Evolutionary conservation across 1,139 yeast species (phyloP), one percentile per base, ranked within the genome.

Genomic region (Nakaseomyces delphensis): DNA sequence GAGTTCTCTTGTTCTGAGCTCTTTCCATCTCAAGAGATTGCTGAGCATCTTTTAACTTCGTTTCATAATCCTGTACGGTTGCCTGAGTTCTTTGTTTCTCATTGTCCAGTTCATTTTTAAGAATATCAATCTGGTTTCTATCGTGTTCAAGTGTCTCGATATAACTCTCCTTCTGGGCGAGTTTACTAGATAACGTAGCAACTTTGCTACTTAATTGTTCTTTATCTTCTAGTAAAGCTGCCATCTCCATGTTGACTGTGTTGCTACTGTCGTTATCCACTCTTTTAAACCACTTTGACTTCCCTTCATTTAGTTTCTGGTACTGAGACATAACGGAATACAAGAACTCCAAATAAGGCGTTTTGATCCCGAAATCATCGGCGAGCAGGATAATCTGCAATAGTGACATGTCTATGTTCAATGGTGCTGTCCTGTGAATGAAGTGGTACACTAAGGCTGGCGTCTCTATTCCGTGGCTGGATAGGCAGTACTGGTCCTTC

Each of bases 331-430:
- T 68, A 46, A 81, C 75, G 2, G 95, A 86, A 60, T 85, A 87
- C 46, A 85, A 67, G 55, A 85, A 84, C 64, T 87, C 96, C 62
- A 87, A 70, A 59, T 87, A 87, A 2, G 96, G 96, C 0, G 96
- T 84, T 59, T 84, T 80, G 44, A 86, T 79, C 38, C 83, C 81
- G 56, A 76, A 75, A 60, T 86, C 95, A 63, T 86, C 96, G 14
- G 93, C 95, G 46, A 86, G 68, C 44, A 87, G 68, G 46, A 87
- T 87, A 3, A 96, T 95, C 59, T 86, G 94, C 48, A 87, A 70
- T 45, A 87, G 66, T 40, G 86, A 67, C 57, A 86, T 70, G 62
- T 87, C 96, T 39, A 83, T 68, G 48, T 80, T 77, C 45, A 84
- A 40, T 3, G 55, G 50, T 2, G 55, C 49, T 11, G 54, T 52